Evolutionary conservation across 2,329 filamentous ascomycete species (phyloP).

Genomic region (Piedraia hortae): DNA sequence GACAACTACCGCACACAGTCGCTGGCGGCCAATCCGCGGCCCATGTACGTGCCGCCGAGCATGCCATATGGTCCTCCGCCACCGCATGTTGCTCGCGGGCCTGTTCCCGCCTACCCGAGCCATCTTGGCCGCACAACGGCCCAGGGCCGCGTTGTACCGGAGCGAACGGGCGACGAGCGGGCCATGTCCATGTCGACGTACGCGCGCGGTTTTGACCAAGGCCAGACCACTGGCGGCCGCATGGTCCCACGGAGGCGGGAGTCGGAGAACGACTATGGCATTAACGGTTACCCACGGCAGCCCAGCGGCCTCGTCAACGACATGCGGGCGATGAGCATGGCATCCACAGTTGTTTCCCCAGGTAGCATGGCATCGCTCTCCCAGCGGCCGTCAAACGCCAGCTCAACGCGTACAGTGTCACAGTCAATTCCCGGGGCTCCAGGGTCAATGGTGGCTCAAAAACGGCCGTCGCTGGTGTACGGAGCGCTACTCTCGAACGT

Average conservation of each 20-base stretch:
- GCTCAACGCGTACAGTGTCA: constrained; percentile 14
- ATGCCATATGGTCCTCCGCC: constrained; percentile 32
- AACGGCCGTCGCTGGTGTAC: constrained; percentile 62
- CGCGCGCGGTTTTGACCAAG: constrained; percentile 45
- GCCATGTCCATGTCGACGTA: constrained; percentile 90
- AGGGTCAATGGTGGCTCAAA: constrained; percentile 31
- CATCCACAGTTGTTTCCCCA: constrained; percentile 43
- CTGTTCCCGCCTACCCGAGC: constrained; percentile 43
- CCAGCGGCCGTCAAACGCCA: constrained; percentile 1
- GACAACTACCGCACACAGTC: constrained; percentile 86
- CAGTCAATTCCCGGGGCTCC: constrained; percentile 11
- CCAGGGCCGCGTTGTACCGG: constrained; percentile 72
- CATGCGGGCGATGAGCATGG: constrained; percentile 67
- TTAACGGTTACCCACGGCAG: constrained; percentile 8
- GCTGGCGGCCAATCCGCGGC: constrained; percentile 48
- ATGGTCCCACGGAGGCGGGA: constrained; percentile 52
- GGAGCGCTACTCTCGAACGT: constrained; percentile 83
- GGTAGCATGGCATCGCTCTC: constrained; percentile 1
- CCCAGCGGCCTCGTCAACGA: constrained; percentile 11
- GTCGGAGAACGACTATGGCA: constrained; percentile 13
- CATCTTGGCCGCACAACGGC: constrained; percentile 56
- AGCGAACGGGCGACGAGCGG: constrained; percentile 58
- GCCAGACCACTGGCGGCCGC: constrained; percentile 76
- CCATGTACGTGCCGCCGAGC: constrained; percentile 38
- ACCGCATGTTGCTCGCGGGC: constrained; percentile 50